phyloP scores from a whole-genome alignment of 192 early-diverging fungal genomes.

The Gryganskiella cystojenkinii region DNA sequence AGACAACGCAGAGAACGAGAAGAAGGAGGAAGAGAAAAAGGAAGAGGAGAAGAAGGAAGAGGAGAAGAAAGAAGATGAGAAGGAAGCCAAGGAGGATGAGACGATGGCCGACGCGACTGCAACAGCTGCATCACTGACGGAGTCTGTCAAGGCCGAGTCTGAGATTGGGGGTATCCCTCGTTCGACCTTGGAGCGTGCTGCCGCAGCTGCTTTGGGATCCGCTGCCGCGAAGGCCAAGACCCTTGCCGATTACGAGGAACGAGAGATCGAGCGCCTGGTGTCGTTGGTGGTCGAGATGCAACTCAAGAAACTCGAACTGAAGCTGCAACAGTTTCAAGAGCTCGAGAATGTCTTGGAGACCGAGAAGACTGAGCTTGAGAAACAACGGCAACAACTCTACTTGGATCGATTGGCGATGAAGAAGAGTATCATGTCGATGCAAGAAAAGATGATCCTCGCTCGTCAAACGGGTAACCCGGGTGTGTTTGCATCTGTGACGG shows the following conservation, averaged over 20 bases:
- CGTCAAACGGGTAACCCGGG: slow-evolving; percentile 40
- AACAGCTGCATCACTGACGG: background rate
- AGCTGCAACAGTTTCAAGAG: slow-evolving; percentile 94
- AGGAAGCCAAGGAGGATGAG: background rate
- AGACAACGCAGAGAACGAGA: background rate
- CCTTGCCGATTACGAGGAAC: slow-evolving; percentile 86
- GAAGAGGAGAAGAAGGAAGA: slow-evolving; percentile 37
- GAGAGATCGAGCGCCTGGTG: slow-evolving; percentile 85
- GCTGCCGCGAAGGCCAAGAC: slow-evolving; percentile 91
- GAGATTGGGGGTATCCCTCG: slow-evolving; percentile 42
- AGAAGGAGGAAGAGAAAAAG: slow-evolving; percentile 33
- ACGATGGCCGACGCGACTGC: slow-evolving; percentile 4
- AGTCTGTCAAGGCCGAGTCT: slow-evolving; percentile 14
- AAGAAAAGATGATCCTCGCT: slow-evolving; percentile 51
- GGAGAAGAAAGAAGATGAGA: slow-evolving; percentile 1
- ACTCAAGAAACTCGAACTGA: slow-evolving; percentile 89
- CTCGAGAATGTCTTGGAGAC: slow-evolving; percentile 88
- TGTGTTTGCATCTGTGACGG: slow-evolving; percentile 44
- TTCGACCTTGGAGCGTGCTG: slow-evolving; percentile 79
- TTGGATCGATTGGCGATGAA: slow-evolving; percentile 69
- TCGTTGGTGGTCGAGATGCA: slow-evolving; percentile 88
- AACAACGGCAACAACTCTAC: slow-evolving; percentile 70
- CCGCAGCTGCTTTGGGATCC: slow-evolving; percentile 88
- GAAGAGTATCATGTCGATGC: slow-evolving; percentile 57
- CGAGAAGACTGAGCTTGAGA: slow-evolving; percentile 86